Evolutionary conservation across 2,329 filamentous ascomycete species (phyloP).

Genomic region (Trichophyton benhamiae): DNA sequence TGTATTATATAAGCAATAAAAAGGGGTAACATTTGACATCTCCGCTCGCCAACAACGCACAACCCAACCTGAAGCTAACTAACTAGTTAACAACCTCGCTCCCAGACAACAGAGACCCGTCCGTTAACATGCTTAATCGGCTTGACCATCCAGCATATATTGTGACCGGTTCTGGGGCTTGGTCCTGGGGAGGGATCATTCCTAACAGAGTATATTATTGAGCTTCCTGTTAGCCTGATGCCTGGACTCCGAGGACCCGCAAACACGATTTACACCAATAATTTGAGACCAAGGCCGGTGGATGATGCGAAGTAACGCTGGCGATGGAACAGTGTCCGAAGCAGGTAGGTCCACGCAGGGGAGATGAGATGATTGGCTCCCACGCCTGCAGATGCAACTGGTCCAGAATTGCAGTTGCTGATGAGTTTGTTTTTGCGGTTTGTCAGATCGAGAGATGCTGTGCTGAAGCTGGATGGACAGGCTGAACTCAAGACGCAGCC

Average conservation of each 20-base stretch:
- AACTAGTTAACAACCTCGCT: not conserved
- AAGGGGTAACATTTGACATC: not conserved
- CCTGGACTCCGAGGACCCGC: not conserved
- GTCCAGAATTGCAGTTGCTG: not conserved
- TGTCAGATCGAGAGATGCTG: not conserved
- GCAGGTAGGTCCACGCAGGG: not conserved
- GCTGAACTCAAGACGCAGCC: not conserved
- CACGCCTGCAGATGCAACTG: not conserved
- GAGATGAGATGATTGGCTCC: not conserved
- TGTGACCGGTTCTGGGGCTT: not conserved
- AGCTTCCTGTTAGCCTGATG: not conserved
- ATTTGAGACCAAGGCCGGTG: not conserved
- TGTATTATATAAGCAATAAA: not conserved
- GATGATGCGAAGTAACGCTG: not conserved
- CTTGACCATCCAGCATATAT: not conserved
- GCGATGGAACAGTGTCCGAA: not conserved
- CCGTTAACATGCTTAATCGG: not conserved
- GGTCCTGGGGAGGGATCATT: not conserved
- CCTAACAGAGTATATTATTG: not conserved
- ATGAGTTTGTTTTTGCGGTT: not conserved
- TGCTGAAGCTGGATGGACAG: no score
- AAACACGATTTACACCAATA: conserved; percentile 1
- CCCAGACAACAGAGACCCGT: not conserved
- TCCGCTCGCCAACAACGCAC: not conserved
- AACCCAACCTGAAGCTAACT: no score